A percentile compares a stretch with the other conserved stretches of the same genome.
phyloP scores from a whole-genome alignment of 352 stramenopile genomes.

The Phytophthora sojae region DNA sequence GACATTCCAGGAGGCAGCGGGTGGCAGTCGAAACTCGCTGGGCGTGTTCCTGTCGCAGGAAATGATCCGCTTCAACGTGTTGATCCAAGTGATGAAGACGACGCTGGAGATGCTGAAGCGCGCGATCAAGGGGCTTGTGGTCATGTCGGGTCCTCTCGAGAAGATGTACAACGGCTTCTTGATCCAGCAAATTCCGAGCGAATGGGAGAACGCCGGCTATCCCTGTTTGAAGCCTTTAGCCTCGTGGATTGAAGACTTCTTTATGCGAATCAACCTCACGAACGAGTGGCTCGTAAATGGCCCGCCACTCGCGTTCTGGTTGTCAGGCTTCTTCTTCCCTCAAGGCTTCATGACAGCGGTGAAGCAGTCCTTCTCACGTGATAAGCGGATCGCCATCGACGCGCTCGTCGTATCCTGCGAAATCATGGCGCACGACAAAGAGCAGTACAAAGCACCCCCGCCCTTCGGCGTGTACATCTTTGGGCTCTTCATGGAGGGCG shows the following conservation, averaged over 20 bases:
- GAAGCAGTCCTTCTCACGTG: constrained; percentile 93
- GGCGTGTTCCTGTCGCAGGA: constrained; percentile 93
- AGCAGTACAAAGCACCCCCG: constrained; percentile 64
- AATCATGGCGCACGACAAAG: constrained; percentile 79
- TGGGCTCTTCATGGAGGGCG: constrained; percentile 95
- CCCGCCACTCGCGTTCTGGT: constrained; percentile 88
- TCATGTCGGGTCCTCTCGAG: constrained; percentile 92
- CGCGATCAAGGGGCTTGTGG: constrained; percentile 91
- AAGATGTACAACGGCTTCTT: constrained; percentile 94
- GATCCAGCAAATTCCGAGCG: constrained; percentile 88
- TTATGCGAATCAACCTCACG: constrained; percentile 87
- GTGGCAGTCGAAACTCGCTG: constrained; percentile 93
- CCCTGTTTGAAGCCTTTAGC: constrained; percentile 93
- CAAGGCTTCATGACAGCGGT: constrained; percentile 96
- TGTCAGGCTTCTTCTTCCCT: constrained; percentile 96
- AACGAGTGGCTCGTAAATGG: constrained; percentile 86
- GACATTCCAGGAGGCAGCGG: constrained; percentile 83
- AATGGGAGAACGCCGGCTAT: constrained; percentile 92
- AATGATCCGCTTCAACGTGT: constrained; percentile 91
- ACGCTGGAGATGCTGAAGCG: constrained; percentile 90
- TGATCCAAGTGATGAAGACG: constrained; percentile 88
- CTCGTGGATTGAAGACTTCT: constrained; percentile 94
- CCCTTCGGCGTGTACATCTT: constrained; percentile 94
- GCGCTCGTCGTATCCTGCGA: constrained; percentile 88
- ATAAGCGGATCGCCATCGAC: constrained; percentile 93